Evolutionary conservation across 73 alveolate species (phyloP), one percentile per base, ranked within the genome.

Genomic region (Breviolum minutum): DNA sequence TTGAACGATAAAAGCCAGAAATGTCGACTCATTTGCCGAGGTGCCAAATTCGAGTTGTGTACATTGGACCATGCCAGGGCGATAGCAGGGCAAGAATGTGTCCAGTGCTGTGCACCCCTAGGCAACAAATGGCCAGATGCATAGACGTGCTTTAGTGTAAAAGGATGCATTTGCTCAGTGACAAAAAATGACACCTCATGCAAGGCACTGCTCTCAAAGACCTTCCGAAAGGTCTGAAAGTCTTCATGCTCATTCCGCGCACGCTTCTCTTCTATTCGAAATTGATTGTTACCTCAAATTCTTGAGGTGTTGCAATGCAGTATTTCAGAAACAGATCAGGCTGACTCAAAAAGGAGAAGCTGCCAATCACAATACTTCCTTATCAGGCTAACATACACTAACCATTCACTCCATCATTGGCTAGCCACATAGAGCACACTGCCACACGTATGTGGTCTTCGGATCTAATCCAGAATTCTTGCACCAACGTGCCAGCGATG

Each of bases 101-200:
- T 10, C 96, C 96, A 30, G 96, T 90, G 87, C 96, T 70, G 77
- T 77, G 82, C 54, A 90, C 96, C 60, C 96, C 96, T 90, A 6
- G 7, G 19, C 89, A 80, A 27, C 69, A 30, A 80, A 27, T 48
- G 19, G 77, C 17, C 77, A 17, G 77, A 40, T 40, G 54, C 54
- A 40, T 40, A 40, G 54, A 40, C 54, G 54, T 3, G 54, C n/a
- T n/a, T n/a, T n/a, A n/a, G 54, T 40, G 54, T 40, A 40, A 40
- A 40, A 40, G 54, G 54, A 40, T 40, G 54, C 54, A 40, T 40
- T 40, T 40, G 54, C n/a, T n/a, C n/a, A n/a, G n/a, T n/a, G n/a
- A n/a, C 16, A 13, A 74, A 61, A 74, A 6, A 24, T 13, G 62
- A 74, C 60, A 74, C 5, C 84, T 74, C 64, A 30, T 32, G 83